Evolutionary conservation across 2,329 filamentous ascomycete genomes (phyloP), one percentile per base, ranked within the genome.

Genomic region (Pseudogymnoascus sp.): DNA sequence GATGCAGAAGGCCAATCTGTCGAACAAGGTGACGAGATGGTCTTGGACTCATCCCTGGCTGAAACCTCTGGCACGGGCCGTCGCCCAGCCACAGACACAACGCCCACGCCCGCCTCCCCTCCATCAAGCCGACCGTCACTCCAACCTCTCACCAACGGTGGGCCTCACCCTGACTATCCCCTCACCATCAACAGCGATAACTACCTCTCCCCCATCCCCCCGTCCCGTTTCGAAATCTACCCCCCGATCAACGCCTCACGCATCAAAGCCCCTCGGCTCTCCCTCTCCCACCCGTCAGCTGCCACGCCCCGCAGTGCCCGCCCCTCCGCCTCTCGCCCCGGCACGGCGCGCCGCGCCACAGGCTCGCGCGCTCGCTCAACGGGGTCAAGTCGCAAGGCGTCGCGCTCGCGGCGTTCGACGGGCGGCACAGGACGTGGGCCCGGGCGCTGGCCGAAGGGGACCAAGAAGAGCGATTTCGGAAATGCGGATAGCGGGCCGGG

Each of bases 151-250:
- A 22, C 59, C n/a, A 37, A 60, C 31, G 59, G 59, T 24, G 33
- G 24, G 3, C 37, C n/a, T 11, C 28, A 37, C 16, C 33, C 59
- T 19, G 59, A 37, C 24, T 60, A 37, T 4, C 31, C n/a, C 16
- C 33, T 37, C 59, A n/a, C 28, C 14, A 60, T 40, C 59, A n/a
- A 60, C 31, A 31, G 26, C 8, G 46, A 11, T 4, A 6, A 53
- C 26, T 1, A 53, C 26, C 5, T 16, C 28, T 50, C 59, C 14
- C 75, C 78, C 59, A 89, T 95, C 26, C 89, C 89, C 2, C 79
- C 86, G 0, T 85, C 80, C 1, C 84, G 90, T 35, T 96, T 91
- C 73, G 88, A 92, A 69, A 85, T 95, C 41, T 93, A 90, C 70
- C 91, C 91, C 7, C 84, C 88, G 0, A 76, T 89, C 7, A 83